Base-by-base conservation (phyloP, 768 basidiomycete genomes). In the Pluteus cervinus region DNA sequence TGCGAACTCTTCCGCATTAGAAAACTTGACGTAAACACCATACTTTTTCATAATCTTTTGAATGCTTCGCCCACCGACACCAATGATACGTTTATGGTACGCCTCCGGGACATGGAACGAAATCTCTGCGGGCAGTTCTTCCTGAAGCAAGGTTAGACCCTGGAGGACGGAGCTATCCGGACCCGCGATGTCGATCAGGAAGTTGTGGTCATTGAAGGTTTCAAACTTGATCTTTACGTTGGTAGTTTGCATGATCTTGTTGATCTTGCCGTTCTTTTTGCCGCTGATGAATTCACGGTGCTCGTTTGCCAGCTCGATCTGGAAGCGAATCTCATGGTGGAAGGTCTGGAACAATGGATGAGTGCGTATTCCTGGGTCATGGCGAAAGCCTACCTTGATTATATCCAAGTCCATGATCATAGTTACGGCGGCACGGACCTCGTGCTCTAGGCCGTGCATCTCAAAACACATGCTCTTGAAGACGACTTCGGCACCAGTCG, bases 31-130 rank as follows among this genome's bases (percentile, higher is more conserved):
- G 62, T 97, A 98, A 15, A 97, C 94, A n/a, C 94, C 94, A 48
- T 86, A 96, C 58, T 94, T 91, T 69, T 97, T 97, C 94, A 99
- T 99, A 62, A 99, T 98, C 42, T 91, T 79, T 60, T 98, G 94
- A 42, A 99, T 97, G 61, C 91, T 98, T 53, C 92, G 82, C 20
- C 94, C 94, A 23, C 91, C 93, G 24, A 97, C 93, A 43, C 94
- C 94, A 48, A 99, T 99, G 57, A 99, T 99, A 43, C 96, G 86
- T 60, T 97, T 98, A 68, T 98, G 94, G 57, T 97, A 98, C 31
- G 81, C 80, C 62, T 99, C 94, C 22, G 94, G 94, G 9, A 99
- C 91, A 60, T 97, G 92, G 76, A 99, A 99, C 17, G 91, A 94
- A 20, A 96, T 88, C 59, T 99, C 94, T 16, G 94, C 91, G 3